These are phyloP conservation scores for Picochlorum sp. DNA, from an alignment of 139 green algal genomes.

Conservation along the genomic window DNA sequence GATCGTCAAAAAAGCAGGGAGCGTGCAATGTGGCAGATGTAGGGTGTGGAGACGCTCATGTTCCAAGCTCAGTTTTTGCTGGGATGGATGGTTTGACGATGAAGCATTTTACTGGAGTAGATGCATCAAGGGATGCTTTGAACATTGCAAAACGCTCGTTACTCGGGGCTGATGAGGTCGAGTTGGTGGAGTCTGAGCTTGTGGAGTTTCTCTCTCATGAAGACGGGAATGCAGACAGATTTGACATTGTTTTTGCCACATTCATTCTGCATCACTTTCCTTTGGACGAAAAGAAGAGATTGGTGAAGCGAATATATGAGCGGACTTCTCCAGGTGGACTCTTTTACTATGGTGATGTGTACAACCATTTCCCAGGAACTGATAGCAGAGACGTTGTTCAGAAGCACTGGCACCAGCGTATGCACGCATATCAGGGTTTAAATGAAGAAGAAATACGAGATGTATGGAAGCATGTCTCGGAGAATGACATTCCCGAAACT, in stretches of 20 bases:
- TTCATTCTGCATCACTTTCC: conserved; percentile 6
- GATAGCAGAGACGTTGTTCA: neutral
- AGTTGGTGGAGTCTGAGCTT: conserved; percentile 1
- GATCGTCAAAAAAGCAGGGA: neutral
- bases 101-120: neutral
- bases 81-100: neutral
- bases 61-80: conserved; percentile 1
- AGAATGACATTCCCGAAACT: conserved; percentile 12
- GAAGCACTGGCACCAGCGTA: neutral
- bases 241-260: conserved; percentile 5
- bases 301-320: neutral
- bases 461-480: conserved; percentile 14
- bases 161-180: neutral
- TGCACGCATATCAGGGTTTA: neutral
- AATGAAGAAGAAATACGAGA: conserved; percentile 8
- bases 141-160: conserved; percentile 4
- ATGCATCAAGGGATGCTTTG: neutral
- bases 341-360: conserved; percentile 7
- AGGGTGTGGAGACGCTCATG: neutral
- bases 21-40: neutral
- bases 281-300: neutral
- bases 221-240: neutral
- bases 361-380: neutral
- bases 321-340: neutral
- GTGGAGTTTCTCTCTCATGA: neutral